Base-by-base conservation (phyloP, 345 rosid species). In the Streptanthus diversifolius region DNA sequence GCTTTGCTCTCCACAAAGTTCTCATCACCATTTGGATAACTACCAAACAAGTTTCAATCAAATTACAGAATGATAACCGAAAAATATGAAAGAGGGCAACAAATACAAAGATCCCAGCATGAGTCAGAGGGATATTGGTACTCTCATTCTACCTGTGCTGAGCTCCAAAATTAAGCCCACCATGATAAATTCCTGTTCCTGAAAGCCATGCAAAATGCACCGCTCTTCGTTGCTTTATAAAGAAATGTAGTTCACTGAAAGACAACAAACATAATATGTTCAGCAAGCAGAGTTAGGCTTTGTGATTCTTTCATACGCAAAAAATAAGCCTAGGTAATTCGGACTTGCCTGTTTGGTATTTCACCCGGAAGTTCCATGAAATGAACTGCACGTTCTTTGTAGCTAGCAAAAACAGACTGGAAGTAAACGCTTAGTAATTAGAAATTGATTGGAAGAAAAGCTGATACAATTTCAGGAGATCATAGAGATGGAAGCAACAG, bases 331-430 rank as follows among this genome's bases (percentile, higher is more conserved):
- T 12, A 27, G 51, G 67, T 57, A 41, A 55, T 51, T 27, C 66
- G 37, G 44, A 77, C 93, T 82, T 85, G 84, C 99, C 97, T 93
- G 82, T 90, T 91, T 53, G 91, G 97, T 83, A 92, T 92, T 86
- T 95, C 93, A 52, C 99, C 99, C 37, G 99, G 99, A 81, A 95
- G 92, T 83, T 92, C 99, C 99, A 91, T 95, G 73, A 95, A 95
- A 85, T 86, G 98, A 75, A 95, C 98, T 24, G 90, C 88, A 65
- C 98, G 99, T n/a, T 90, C 93, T 64, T 86, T 54, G 78, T 92
- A 95, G 79, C 93, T 80, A 56, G 93, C 80, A 80, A 95, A 95
- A 73, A 95, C 97, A 64, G 88, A 85, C 99, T 93, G 77, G 62
- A 70, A 74, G 81, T 2, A 76, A 54, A 53, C 71, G 13, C 19